These are phyloP conservation scores for Chlamydomonas urium DNA, from an alignment of 139 green algal genomes.

Conservation along the genomic window DNA sequence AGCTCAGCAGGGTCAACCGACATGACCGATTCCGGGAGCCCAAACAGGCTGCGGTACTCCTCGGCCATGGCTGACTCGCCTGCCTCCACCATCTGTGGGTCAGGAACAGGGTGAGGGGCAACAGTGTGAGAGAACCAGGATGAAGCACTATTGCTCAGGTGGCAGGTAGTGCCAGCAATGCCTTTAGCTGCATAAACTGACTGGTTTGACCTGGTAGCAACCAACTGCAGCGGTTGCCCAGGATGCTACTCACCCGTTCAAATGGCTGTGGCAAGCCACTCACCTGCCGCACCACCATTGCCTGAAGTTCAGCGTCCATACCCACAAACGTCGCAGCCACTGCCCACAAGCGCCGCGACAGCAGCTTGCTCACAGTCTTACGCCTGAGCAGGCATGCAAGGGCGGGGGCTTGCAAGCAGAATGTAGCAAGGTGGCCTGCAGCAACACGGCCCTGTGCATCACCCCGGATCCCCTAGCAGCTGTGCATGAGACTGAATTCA, in stretches of 20 bases:
- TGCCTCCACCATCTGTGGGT: slow-evolving; percentile 31
- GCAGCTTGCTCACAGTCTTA: slow-evolving; percentile 42
- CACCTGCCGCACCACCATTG: slow-evolving; percentile 27
- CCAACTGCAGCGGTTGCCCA: neutral
- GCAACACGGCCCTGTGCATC: too few relatives aligned
- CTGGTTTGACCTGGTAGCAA: neutral
- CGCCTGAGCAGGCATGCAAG: too few relatives aligned
- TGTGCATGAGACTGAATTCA: too few relatives aligned
- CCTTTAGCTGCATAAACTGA: neutral
- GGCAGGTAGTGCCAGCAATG: neutral
- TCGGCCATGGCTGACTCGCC: slow-evolving; percentile 44
- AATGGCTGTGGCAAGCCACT: too few relatives aligned
- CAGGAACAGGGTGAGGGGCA: neutral
- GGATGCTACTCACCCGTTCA: too few relatives aligned
- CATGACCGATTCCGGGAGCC: slow-evolving; percentile 23
- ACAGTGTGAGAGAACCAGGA: neutral
- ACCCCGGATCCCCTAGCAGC: too few relatives aligned
- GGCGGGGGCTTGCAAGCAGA: too few relatives aligned
- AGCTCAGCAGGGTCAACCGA: slow-evolving; percentile 31
- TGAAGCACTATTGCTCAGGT: neutral
- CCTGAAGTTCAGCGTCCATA: slow-evolving; percentile 34
- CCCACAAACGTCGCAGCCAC: slow-evolving; percentile 51
- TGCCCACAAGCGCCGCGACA: slow-evolving; percentile 48
- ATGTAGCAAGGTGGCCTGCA: too few relatives aligned
- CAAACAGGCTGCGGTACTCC: slow-evolving; percentile 45